Evolutionary conservation across 2,329 filamentous ascomycete genomes (phyloP), one percentile per base, ranked within the genome.

Genomic region (Ophiostoma ips): DNA sequence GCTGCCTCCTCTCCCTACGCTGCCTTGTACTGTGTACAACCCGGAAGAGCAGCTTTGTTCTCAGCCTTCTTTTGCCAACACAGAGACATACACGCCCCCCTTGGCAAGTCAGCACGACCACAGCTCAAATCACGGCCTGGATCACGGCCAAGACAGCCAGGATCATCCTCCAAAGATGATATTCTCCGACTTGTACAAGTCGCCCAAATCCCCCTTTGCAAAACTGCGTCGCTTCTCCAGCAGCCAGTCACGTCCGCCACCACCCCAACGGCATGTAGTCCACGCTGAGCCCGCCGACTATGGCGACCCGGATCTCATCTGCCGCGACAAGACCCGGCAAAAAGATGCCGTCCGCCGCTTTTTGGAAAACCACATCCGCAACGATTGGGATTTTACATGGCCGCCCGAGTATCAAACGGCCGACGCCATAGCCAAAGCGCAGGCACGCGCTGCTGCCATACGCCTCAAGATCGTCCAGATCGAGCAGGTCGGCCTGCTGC

Each of bases 311-410:
- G 79, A 82, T 58, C 68, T 83, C 6, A 63, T 79, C 46, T 80
- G 75, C 60, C 73, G 69, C 58, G 79, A 83, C 60, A 81, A 81
- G 61, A 54, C 63, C 24, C 79, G 73, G 64, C 76, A 80, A 57
- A 82, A 81, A 59, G 75, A 79, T 37, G 79, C 79, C 12, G 72
- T 83, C 34, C 75, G 68, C 58, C 71, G 67, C 47, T 75, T 73
- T 56, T 64, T 83, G 1, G 63, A 66, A 3, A 68, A 71, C 19
- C 76, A 71, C 55, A 66, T 83, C 37, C 72, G 70, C 53, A 71
- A 69, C 53, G 77, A 81, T 58, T 83, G 79, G 79, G 64, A 67
- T 0, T 83, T 79, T 58, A 56, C 65, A 33, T 81, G 77, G 77
- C 73, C 75, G 1, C 37, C 43, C 1, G 37, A 16, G 15, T 13